These are phyloP conservation scores for Alliaria petiolata DNA, from an alignment of 345 rosid species.

Conservation along the genomic window DNA sequence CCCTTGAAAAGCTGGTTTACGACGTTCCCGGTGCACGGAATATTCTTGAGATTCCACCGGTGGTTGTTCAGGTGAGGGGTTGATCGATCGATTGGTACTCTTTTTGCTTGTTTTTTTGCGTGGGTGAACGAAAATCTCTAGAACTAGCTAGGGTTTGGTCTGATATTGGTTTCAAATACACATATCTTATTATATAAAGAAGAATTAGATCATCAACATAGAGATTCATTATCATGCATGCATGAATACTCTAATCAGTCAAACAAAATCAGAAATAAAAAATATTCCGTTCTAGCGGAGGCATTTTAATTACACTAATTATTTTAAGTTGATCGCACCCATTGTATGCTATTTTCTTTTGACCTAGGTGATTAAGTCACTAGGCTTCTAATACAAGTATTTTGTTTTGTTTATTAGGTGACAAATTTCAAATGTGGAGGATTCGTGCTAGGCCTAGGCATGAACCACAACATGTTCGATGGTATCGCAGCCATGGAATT, in stretches of 20 bases:
- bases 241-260: not conserved
- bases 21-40: conserved; percentile 64
- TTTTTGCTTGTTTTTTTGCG: conserved; percentile 12
- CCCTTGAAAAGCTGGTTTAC: conserved; percentile 75
- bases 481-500: conserved; percentile 88
- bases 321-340: no score
- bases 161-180: conserved; percentile 3
- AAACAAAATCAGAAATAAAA: not conserved
- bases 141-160: conserved; percentile 15
- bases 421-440: conserved; percentile 85
- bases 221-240: not conserved
- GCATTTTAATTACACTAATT: no score
- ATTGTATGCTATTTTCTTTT: no score
- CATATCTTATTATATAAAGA: not conserved
- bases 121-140: conserved; percentile 20
- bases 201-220: not conserved
- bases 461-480: conserved; percentile 88
- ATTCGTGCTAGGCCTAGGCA: conserved; percentile 61
- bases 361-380: no score
- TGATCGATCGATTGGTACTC: not conserved
- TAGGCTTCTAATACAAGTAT: not conserved
- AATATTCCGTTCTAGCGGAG: not conserved
- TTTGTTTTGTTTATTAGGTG: conserved; percentile 40
- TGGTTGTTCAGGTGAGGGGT: conserved; percentile 61
- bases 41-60: conserved; percentile 78